These are phyloP conservation scores for Podila clonocystis DNA, from an alignment of 192 early-diverging fungal genomes.

Conservation along the genomic window DNA sequence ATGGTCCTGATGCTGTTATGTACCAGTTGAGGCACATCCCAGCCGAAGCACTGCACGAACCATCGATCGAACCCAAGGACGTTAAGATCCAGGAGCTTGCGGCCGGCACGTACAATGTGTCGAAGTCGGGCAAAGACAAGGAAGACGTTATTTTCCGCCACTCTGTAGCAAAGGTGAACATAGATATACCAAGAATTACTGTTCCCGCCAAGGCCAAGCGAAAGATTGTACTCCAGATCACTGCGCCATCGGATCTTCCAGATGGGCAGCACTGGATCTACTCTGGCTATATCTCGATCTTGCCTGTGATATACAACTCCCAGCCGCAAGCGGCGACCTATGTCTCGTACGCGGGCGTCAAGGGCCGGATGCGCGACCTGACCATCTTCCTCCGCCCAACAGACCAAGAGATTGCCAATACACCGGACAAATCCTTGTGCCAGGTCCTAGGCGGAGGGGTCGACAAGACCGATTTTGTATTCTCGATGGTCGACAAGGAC, in stretches of 20 bases:
- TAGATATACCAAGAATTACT: constrained; percentile 10
- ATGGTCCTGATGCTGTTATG: constrained; percentile 15
- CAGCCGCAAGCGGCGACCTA: background rate
- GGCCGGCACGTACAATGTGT: background rate
- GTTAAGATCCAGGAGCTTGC: constrained; percentile 22
- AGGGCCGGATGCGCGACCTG: constrained; percentile 24
- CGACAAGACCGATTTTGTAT: constrained; percentile 10
- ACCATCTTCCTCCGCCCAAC: constrained; percentile 36
- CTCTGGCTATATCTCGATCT: constrained; percentile 22
- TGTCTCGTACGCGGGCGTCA: constrained; percentile 47
- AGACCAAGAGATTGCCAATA: background rate
- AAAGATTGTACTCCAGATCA: constrained; percentile 41
- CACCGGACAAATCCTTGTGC: constrained; percentile 9
- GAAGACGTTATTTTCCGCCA: constrained; percentile 9
- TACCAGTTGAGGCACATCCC: constrained; percentile 51
- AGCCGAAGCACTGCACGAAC: constrained; percentile 49
- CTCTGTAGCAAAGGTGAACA: constrained; percentile 36
- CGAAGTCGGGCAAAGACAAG: background rate
- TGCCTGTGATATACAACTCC: background rate
- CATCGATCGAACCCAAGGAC: constrained; percentile 16
- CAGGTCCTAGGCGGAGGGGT: constrained; percentile 2
- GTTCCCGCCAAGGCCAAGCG: constrained; percentile 23
- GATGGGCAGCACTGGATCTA: constrained; percentile 27
- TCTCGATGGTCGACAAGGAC: constrained; percentile 1
- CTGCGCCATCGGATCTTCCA: constrained; percentile 28